Percentiles rank a stretch among this genome's conserved stretches.
Evolutionary conservation across 768 basidiomycete species (phyloP).

Genomic region (Leccinum ochraceum): DNA sequence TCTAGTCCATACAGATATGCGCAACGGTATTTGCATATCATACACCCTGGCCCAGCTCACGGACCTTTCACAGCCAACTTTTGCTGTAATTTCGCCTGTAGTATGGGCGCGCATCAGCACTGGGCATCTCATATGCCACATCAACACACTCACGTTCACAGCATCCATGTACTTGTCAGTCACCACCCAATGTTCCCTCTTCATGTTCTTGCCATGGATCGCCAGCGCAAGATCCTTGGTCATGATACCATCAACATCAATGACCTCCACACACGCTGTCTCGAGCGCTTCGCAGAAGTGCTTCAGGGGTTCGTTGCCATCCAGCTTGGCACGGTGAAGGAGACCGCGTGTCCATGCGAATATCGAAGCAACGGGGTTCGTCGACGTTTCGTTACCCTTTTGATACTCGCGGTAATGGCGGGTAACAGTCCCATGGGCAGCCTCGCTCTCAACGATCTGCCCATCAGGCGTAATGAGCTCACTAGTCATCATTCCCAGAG

Average conservation of each 20-base stretch:
- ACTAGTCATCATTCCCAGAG: constrained; percentile 97
- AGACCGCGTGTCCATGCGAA: constrained; percentile 99
- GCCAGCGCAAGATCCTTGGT: constrained; percentile 96
- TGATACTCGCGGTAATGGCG: constrained; percentile 97
- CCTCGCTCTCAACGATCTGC: constrained; percentile 89
- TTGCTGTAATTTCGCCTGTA: constrained; percentile 45
- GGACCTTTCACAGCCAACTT: constrained; percentile 38
- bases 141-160: constrained; percentile 67
- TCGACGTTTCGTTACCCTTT: constrained; percentile 96
- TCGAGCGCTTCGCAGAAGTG: constrained; percentile 82
- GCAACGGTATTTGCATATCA: constrained; percentile 16
- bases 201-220: constrained; percentile 89
- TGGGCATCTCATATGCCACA: not conserved
- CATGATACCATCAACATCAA: constrained; percentile 90
- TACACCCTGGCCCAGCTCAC: constrained; percentile 15
- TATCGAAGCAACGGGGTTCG: constrained; percentile 98
- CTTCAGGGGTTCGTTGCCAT: constrained; percentile 72
- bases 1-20: constrained; percentile 16
- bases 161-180: constrained; percentile 93
- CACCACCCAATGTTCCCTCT: constrained; percentile 95
- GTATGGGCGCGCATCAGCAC: constrained; percentile 17
- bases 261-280: constrained; percentile 85
- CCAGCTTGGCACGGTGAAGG: constrained; percentile 89
- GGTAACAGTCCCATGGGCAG: constrained; percentile 96
- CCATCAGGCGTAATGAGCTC: constrained; percentile 97